These are phyloP conservation scores for Phytophthora megakarya DNA, from an alignment of 352 stramenopile species.

Conservation along the genomic window DNA sequence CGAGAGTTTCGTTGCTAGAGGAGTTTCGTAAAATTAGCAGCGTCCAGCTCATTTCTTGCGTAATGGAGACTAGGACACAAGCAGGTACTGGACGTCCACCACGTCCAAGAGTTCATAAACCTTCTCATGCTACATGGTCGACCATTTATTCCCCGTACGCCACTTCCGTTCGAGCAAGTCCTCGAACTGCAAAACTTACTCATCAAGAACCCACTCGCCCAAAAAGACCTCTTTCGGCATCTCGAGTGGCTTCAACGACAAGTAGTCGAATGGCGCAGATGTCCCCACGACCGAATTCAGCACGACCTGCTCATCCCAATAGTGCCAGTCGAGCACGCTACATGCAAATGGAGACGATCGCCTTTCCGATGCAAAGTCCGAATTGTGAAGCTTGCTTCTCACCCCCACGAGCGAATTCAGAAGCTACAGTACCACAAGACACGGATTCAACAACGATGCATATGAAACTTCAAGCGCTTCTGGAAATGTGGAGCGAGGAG, in stretches of 20 bases:
- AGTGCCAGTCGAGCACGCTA: constrained; percentile 48
- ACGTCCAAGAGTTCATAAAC: constrained; percentile 29
- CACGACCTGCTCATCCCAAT: constrained; percentile 39
- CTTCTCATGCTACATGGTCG: constrained; percentile 21
- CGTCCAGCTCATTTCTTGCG: background rate
- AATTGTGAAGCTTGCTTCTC: constrained; percentile 24
- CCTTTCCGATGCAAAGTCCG: constrained; percentile 33
- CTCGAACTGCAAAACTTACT: constrained; percentile 34
- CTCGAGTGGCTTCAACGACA: constrained; percentile 30
- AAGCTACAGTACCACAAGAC: constrained; percentile 12
- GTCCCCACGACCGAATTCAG: constrained; percentile 19
- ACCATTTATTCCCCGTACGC: constrained; percentile 31
- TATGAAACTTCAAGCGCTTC: constrained; percentile 54
- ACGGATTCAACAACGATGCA: constrained; percentile 32
- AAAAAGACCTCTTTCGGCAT: constrained; percentile 47
- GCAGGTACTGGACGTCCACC: constrained; percentile 23
- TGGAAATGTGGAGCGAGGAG: constrained; percentile 57
- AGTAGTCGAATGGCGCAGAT: constrained; percentile 23
- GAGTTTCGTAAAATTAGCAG: constrained; percentile 30
- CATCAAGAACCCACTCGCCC: constrained; percentile 24
- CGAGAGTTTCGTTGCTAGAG: constrained; percentile 17
- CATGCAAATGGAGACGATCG: constrained; percentile 34
- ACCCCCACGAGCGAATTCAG: constrained; percentile 6
- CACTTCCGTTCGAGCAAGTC: constrained; percentile 31
- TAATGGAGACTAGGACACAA: constrained; percentile 12